Percentiles rank a stretch among this genome's conserved stretches.
Evolutionary conservation across 441 rosid species (phyloP).

Genomic region (Croton setiger): DNA sequence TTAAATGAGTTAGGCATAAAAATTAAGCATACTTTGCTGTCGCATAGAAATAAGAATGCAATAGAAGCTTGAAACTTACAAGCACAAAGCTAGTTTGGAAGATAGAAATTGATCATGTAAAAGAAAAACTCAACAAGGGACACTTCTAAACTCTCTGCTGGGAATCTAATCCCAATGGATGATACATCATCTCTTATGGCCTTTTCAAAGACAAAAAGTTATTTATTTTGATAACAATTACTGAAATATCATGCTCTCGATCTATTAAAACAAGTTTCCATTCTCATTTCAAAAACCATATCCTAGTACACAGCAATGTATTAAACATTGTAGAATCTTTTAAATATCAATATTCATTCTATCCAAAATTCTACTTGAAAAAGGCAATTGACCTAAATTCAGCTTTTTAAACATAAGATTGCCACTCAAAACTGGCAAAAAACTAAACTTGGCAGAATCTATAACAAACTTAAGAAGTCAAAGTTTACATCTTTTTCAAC

Average conservation of each 20-base stretch:
- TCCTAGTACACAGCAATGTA: conserved; percentile 10
- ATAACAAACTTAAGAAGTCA: conserved; percentile 18
- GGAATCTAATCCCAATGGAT: neutral
- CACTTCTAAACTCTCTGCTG: conserved; percentile 1
- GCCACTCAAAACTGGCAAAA: neutral
- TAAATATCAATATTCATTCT: conserved; percentile 10
- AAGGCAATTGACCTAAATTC: neutral
- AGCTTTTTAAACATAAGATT: neutral
- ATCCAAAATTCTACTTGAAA: neutral
- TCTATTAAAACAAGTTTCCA: conserved; percentile 12
- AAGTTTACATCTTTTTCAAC: conserved; percentile 10
- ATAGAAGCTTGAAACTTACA: no score
- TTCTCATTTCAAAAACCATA: conserved; percentile 7
- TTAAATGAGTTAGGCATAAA: neutral
- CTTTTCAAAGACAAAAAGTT: no score
- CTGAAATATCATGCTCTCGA: neutral
- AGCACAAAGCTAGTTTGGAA: neutral
- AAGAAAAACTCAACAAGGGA: neutral
- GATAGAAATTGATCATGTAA: neutral
- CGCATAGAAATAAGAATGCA: neutral
- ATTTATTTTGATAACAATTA: neutral
- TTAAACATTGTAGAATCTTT: neutral
- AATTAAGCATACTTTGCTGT: neutral
- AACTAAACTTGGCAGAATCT: neutral
- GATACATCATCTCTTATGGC: neutral